Evolutionary conservation across 495 filamentous ascomycete genomes (phyloP), one percentile per base, ranked within the genome.

Genomic region (Extremus antarcticus): DNA sequence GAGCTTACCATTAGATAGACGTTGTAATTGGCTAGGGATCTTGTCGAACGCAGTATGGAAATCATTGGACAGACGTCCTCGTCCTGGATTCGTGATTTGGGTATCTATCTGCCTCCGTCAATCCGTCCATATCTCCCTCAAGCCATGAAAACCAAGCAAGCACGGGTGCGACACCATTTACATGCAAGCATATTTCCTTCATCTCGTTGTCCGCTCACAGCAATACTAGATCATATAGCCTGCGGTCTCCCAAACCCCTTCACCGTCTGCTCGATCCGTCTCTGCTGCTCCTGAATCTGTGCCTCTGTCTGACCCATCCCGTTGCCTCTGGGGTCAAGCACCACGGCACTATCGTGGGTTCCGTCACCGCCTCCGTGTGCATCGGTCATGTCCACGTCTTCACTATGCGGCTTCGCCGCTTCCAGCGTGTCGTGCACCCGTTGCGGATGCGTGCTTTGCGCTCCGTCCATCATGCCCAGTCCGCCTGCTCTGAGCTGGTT

Each of bases 401-500:
- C 68, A 2, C 59, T 57, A 21, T 55, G 48, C 50, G 54, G 50
- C 39, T 51, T 51, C 55, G 46, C 49, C 29, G 11, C 40, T 47
- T 29, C 41, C 54, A 25, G 43, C 70, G 49, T 66, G 56, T 53
- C 72, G 63, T 47, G 73, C 25, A 51, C 29, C 67, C 57, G 73
- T 59, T 77, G 79, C 9, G 84, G 84, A 62, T 83, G 77, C 45
- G 77, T 72, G 52, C 81, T 85, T 70, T 80, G 72, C 15, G 79
- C 77, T 8, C 84, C 84, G 63, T 95, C 89, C 90, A 94, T 94
- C 66, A 88, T 80, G 16, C 80, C 75, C 0, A 79, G 78, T 46
- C 88, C 85, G 15, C 86, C 89, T 60, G 95, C 92, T 49, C 91
- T 76, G 43, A 98, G 70, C 73, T 98, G 95, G 67, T 96, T 96